Evolutionary conservation across 2,329 filamentous ascomycete genomes (phyloP), one percentile per base, ranked within the genome.

Genomic region (Fusarium odoratissimum): DNA sequence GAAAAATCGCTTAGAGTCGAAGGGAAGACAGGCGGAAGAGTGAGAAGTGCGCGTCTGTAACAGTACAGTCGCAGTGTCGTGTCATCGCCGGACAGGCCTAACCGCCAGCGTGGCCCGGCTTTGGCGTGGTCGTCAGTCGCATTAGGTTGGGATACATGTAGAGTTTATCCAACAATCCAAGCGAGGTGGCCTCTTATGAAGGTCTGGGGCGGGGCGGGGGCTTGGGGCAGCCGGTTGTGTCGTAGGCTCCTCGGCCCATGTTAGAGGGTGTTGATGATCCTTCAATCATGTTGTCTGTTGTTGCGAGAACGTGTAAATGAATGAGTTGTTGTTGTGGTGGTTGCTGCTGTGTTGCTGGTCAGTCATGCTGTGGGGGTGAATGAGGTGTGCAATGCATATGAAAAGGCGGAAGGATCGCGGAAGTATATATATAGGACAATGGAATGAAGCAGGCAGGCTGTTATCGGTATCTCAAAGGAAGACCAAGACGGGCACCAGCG

Each of bases 171-270:
- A 64, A 63, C 56, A 71, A 69, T 70, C 52, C 72, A 62, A 67
- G 66, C 56, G 72, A 68, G 48, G 66, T 60, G 57, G 45, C 63
- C 54, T 55, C 69, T 82, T 80, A 84, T 76, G 75, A 80, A 61
- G 82, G 82, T 77, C 83, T 82, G 57, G 83, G 83, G 56, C 80
- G 81, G 60, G 83, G 83, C 33, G 83, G 82, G 62, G 85, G 86
- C 80, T 87, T 87, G 64, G 82, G 80, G 30, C 86, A 80, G 51
- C 85, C 85, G 30, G 85, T 87, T 71, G 84, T 86, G 73, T 88
- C 86, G 76, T 88, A 88, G 72, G 85, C 86, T 65, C 86, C 86
- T 64, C 86, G 82, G 69, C 84, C 86, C 84, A 86, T 86, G 78
- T 87, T 85, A 80, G 74, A 78, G 55, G 78, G 77, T 68, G 73